phyloP scores from a whole-genome alignment of 495 filamentous ascomycete genomes.

The Pseudoneurospora amorphoporcata region DNA sequence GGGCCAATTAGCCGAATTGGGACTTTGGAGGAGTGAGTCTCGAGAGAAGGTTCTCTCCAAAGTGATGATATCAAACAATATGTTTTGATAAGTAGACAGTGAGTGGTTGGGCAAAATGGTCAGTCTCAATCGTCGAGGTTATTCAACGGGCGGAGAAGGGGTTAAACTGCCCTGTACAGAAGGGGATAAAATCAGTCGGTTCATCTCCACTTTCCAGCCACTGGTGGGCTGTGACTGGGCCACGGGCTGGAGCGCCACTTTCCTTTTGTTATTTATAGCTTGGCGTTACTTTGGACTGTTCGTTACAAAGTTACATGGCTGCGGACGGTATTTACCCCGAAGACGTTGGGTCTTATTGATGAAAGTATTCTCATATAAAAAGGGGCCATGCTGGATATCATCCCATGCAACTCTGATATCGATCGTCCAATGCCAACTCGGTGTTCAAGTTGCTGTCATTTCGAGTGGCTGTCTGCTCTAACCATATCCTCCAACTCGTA shows the following conservation, averaged over 20 bases:
- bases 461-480: neutral
- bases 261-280: neutral
- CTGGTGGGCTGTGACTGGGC: neutral
- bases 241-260: neutral
- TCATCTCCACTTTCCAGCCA: neutral
- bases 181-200: neutral
- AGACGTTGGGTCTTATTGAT: neutral
- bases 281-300: neutral
- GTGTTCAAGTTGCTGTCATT: neutral
- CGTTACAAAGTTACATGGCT: neutral
- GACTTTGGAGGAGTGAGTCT: neutral
- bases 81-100: neutral
- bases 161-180: neutral
- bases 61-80: neutral
- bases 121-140: neutral
- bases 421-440: neutral
- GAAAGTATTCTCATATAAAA: neutral
- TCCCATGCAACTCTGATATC: neutral
- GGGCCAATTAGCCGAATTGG: neutral
- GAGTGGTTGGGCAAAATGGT: neutral
- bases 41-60: neutral
- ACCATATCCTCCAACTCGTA: neutral
- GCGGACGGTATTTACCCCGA: neutral
- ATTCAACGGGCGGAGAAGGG: neutral
- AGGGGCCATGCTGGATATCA: neutral